Evolutionary conservation across 305 asterid genomes (phyloP).

Genomic region (Solanum hybrid): DNA sequence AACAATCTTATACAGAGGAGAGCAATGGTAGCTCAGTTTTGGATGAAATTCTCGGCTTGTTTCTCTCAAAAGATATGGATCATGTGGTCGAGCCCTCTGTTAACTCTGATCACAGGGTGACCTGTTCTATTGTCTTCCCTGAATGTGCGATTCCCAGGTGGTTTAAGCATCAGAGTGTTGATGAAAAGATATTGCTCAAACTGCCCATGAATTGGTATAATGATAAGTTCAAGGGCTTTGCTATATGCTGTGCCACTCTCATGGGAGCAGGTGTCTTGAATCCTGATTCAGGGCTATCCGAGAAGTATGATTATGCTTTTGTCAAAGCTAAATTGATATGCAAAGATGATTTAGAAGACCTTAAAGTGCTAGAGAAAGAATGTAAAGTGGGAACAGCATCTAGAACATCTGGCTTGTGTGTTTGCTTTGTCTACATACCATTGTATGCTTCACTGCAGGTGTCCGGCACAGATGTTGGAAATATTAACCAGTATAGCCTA

Average conservation of each 20-base stretch:
- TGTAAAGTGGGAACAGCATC: not conserved
- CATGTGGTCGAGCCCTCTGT: fast-evolving
- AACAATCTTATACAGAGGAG: not conserved
- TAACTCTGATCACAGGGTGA: not conserved
- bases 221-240: not conserved
- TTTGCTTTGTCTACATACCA: not conserved
- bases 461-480: not conserved
- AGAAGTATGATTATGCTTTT: not conserved
- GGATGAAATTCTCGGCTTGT: not conserved
- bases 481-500: not conserved
- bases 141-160: not conserved
- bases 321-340: not conserved
- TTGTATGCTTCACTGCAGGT: not conserved
- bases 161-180: not conserved
- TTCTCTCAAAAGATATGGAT: fast-evolving
- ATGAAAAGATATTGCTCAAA: not conserved
- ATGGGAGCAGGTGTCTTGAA: not conserved
- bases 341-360: not conserved
- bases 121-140: not conserved
- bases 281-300: not conserved
- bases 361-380: not conserved
- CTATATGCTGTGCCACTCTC: not conserved
- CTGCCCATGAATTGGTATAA: not conserved
- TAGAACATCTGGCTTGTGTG: not conserved
- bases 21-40: not conserved